A percentile compares a stretch with the other conserved stretches of the same genome.
Evolutionary conservation across 2,329 filamentous ascomycete genomes (phyloP).

Genomic region (Aspergillus spinulosporus): DNA sequence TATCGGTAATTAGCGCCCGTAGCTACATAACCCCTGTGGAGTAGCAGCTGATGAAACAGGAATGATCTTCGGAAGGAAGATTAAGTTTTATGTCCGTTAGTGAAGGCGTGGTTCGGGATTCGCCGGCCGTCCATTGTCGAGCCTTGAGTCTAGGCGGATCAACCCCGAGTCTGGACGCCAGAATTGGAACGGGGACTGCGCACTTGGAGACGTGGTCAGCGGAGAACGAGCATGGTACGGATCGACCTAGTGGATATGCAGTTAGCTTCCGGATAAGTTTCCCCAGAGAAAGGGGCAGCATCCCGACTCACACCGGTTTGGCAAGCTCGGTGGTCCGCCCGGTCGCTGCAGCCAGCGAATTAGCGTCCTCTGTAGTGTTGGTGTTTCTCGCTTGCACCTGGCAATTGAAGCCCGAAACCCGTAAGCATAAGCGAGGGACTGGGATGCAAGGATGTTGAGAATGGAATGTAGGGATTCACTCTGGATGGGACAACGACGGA

Average conservation of each 20-base stretch:
- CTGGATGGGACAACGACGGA: slow-evolving; percentile 1
- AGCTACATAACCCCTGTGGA: background rate
- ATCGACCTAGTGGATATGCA: slow-evolving; percentile 1
- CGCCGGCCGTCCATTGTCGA: background rate
- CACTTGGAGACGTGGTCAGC: slow-evolving; percentile 5
- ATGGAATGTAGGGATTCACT: background rate
- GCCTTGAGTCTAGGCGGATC: background rate
- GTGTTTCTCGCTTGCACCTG: slow-evolving; percentile 3
- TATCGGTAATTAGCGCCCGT: slow-evolving; percentile 1
- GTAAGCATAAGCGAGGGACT: background rate
- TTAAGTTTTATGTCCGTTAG: background rate
- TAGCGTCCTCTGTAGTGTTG: background rate
- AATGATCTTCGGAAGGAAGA: slow-evolving; percentile 4
- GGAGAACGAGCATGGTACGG: background rate
- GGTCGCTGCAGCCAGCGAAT: background rate
- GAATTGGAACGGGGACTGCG: background rate
- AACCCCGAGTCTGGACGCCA: background rate
- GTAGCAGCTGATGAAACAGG: slow-evolving; percentile 1
- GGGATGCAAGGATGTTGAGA: background rate
- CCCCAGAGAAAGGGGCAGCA: slow-evolving; percentile 12
- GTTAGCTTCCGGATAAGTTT: slow-evolving; percentile 11
- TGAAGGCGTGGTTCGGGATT: background rate
- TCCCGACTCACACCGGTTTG: background rate
- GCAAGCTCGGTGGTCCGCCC: background rate
- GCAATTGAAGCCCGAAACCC: background rate